Evolutionary conservation across 176 grass and related monocot genomes (phyloP).

Genomic region (Carex myosuroides): DNA sequence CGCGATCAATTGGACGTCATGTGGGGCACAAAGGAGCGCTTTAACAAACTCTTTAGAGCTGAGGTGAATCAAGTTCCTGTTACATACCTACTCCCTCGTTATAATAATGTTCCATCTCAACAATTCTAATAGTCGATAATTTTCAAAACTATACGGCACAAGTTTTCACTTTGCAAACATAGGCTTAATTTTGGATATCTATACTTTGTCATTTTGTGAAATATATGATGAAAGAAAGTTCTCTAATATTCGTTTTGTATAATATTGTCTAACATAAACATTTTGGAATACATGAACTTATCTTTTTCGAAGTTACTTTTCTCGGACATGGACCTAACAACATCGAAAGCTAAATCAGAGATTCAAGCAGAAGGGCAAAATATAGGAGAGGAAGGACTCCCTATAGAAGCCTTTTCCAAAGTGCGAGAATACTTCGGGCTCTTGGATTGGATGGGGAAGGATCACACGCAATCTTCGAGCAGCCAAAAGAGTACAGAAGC

Average conservation of each 20-base stretch:
- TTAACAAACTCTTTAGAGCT: constrained; percentile 63
- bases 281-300: constrained; percentile 27
- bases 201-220: constrained; percentile 1
- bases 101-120: background rate
- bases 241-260: background rate
- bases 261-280: background rate
- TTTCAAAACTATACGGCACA: background rate
- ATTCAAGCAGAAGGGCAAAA: constrained; percentile 30
- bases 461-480: constrained; percentile 27
- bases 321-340: constrained; percentile 62
- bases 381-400: constrained; percentile 78
- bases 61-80: constrained; percentile 42
- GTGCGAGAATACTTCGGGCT: constrained; percentile 79
- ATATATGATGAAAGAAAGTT: background rate
- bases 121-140: background rate
- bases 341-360: constrained; percentile 49
- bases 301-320: constrained; percentile 77
- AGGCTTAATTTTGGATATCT: background rate
- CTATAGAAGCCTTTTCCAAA: constrained; percentile 78
- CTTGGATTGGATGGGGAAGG: constrained; percentile 61
- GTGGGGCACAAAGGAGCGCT: constrained; percentile 58
- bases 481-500: constrained; percentile 27
- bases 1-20: constrained; percentile 70
- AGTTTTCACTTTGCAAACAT: background rate
- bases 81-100: background rate